phyloP scores from a whole-genome alignment of 2,329 filamentous ascomycete genomes.

The Rhynchosporium secalis region DNA sequence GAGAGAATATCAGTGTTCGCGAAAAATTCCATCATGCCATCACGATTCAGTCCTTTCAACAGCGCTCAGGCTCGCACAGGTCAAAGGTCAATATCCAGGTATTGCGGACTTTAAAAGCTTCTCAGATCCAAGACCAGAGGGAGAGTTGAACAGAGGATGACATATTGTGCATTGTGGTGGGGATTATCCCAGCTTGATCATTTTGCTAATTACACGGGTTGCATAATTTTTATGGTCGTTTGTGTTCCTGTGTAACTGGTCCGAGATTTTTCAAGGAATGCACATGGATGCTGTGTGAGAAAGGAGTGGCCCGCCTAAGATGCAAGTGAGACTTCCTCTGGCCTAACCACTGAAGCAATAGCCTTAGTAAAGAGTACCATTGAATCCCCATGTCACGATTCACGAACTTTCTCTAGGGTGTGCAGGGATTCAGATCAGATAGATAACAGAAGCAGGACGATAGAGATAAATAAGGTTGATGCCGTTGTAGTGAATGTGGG shows the following conservation, averaged over 20 bases:
- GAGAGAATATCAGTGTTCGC: constrained; percentile 17
- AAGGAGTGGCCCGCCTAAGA: too few relatives aligned
- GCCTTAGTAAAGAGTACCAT: too few relatives aligned
- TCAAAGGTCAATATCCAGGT: constrained; percentile 5
- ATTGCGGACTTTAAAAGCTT: constrained; percentile 10
- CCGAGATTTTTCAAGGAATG: too few relatives aligned
- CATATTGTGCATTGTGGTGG: constrained; percentile 11
- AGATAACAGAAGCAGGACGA: constrained; percentile 3
- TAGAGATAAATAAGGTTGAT: not conserved
- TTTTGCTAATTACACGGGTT: constrained; percentile 7
- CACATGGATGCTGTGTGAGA: too few relatives aligned
- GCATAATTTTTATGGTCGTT: not conserved
- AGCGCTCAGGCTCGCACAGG: not conserved
- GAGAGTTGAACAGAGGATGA: constrained; percentile 12
- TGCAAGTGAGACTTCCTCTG: too few relatives aligned
- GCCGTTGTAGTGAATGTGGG: constrained; percentile 1
- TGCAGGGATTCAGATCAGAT: not conserved
- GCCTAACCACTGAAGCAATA: too few relatives aligned
- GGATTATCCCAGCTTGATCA: constrained; percentile 15
- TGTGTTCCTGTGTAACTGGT: not conserved
- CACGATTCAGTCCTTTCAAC: not conserved
- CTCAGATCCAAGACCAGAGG: constrained; percentile 6
- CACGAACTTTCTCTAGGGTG: not conserved
- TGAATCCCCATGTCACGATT: too few relatives aligned
- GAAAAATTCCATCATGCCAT: not conserved